Conservation (phyloP, 306 rosid species). For the Quercus berberidifolia region DNA sequence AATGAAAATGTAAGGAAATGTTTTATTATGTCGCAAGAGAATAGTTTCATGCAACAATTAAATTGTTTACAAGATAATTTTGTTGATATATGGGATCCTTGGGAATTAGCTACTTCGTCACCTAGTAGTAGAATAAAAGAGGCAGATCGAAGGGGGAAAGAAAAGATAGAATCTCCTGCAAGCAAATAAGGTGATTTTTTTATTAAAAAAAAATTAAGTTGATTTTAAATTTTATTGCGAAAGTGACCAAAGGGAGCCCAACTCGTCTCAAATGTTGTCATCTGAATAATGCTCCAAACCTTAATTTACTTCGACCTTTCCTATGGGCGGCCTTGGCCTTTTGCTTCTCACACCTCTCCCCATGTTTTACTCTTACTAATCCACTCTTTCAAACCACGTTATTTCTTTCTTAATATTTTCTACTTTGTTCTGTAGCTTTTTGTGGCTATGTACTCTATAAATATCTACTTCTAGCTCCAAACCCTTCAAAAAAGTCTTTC, state of each 20-base stretch:
- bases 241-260: constrained; percentile 19
- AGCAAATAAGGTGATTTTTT: background rate
- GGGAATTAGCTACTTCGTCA: background rate
- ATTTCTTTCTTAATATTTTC: background rate
- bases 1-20: background rate
- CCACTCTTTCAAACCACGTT: background rate
- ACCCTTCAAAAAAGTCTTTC: constrained; percentile 7
- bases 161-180: background rate
- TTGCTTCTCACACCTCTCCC: background rate
- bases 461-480: background rate
- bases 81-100: background rate
- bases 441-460: background rate
- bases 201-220: background rate
- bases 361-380: background rate
- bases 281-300: background rate
- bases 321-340: constrained; percentile 33
- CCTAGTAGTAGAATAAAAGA: background rate
- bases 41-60: background rate
- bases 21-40: background rate
- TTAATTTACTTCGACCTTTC: constrained; percentile 12
- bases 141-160: background rate
- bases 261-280: constrained; percentile 31
- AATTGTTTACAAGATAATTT: background rate
- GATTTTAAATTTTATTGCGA: constrained; percentile 7
- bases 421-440: background rate